phyloP scores from a whole-genome alignment of 2,329 filamentous ascomycete species.

The Fusarium chaquense region DNA sequence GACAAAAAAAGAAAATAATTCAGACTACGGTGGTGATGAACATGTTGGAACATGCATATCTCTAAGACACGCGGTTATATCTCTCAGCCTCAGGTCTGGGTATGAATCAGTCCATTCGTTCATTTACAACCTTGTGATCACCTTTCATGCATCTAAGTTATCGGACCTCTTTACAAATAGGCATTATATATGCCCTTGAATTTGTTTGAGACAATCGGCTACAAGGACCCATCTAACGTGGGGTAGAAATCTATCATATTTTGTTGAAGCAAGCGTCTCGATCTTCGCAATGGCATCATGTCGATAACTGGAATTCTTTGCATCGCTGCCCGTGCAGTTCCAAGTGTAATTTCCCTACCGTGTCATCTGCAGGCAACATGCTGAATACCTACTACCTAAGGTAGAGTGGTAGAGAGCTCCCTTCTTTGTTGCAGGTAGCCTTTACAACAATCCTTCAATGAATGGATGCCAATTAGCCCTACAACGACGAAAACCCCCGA shows the following conservation, averaged over 20 bases:
- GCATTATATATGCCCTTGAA: not conserved
- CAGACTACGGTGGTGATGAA: not conserved
- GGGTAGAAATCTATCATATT: not conserved
- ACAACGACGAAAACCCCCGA: conserved; percentile 30
- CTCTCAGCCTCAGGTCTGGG: not conserved
- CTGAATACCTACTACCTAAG: not conserved
- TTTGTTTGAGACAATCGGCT: not conserved
- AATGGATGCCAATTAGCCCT: not conserved
- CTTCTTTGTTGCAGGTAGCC: not conserved
- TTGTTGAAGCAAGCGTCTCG: not conserved
- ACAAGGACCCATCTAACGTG: too few relatives aligned
- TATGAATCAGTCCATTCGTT: not conserved
- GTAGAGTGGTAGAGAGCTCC: not conserved
- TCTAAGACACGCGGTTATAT: not conserved
- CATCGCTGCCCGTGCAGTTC: not conserved
- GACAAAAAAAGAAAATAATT: not conserved
- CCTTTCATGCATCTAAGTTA: not conserved
- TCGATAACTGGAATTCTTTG: not conserved
- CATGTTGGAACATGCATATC: not conserved
- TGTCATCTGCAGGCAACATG: not conserved
- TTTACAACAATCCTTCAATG: not conserved
- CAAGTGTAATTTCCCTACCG: not conserved
- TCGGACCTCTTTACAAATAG: not conserved
- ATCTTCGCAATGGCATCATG: not conserved
- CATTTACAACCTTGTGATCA: not conserved